Base-by-base conservation (phyloP, 257 asterid genomes). In the Forsythia viridissima region DNA sequence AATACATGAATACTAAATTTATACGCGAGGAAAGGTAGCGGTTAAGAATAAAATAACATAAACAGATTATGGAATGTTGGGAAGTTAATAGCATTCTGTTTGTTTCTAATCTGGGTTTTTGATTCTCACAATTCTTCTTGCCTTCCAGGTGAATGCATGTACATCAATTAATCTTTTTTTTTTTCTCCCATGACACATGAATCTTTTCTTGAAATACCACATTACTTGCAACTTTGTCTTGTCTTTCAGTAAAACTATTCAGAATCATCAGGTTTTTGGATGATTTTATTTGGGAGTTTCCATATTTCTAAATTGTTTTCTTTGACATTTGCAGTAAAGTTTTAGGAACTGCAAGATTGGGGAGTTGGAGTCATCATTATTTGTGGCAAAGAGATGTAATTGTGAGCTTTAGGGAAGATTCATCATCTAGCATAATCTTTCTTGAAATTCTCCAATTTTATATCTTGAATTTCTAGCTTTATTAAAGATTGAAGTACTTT, bases 1-100 rank as follows among this genome's bases (percentile, higher is more conserved):
- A 30, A 73, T 83, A 82, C 71, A 66, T 21, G 75, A 59, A 44
- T 82, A 55, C 21, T 65, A 43, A 76, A 52, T 36, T 73, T 73
- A 59, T 10, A 20, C 4, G 41, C 20, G 51, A 71, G 39, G 69
- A 63, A 63, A 63, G 39, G 37, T 71, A 52, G 68, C 73, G 70
- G 81, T 79, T 68, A 77, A 76, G 77, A 42, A 59, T 48, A 42
- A 34, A 8, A 24, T 63, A 63, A 30, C 69, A 10, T 63, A n/a
- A 59, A 8, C 34, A 61, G 68, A 61, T 67, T 69, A 81, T 85
- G 84, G 87, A 76, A 52, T 88, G 81, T 76, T 74, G 46, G 83
- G 77, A 72, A 73, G 77, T 59, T 81, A 84, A 84, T 30, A 83
- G 85, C 88, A 75, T 81, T 73, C 67, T 70, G 76, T 70, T 83